Conservation (phyloP, 2,329 filamentous ascomycete genomes). For the Scleromitrula shiraiana region DNA sequence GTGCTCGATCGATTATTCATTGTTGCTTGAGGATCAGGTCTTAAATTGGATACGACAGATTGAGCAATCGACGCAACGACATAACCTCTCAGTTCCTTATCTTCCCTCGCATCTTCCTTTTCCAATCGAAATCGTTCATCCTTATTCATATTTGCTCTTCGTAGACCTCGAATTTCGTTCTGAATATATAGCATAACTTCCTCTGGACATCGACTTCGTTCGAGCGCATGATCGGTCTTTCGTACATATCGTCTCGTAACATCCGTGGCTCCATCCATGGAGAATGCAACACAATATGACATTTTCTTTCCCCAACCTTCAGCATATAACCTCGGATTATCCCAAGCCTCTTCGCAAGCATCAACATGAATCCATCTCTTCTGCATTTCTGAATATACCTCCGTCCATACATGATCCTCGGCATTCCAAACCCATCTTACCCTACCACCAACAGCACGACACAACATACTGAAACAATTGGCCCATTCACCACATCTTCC, state of each 20-base stretch:
- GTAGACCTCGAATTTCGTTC: constrained; percentile 80
- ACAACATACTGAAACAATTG: constrained; percentile 98
- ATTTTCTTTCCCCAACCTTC: constrained; percentile 96
- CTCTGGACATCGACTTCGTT: constrained; percentile 74
- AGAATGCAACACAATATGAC: constrained; percentile 95
- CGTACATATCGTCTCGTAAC: constrained; percentile 62
- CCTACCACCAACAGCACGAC: constrained; percentile 80
- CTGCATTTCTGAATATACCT: constrained; percentile 91
- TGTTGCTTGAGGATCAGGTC: constrained; percentile 19
- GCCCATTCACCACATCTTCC: constrained; percentile 94
- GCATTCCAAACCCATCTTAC: constrained; percentile 98
- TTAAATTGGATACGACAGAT: constrained; percentile 41
- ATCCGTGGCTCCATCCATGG: constrained; percentile 70
- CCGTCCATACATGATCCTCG: constrained; percentile 96
- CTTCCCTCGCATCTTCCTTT: constrained; percentile 70
- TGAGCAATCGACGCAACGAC: constrained; percentile 67
- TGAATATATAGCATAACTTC: constrained; percentile 86
- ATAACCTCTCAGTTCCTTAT: constrained; percentile 65
- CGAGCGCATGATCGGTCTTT: constrained; percentile 62
- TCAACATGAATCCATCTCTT: constrained; percentile 96
- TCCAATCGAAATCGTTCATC: constrained; percentile 74
- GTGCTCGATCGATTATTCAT: constrained; percentile 13
- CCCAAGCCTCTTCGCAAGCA: constrained; percentile 89
- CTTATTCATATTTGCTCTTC: constrained; percentile 77
- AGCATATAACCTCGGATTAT: constrained; percentile 84